Percentiles rank a stretch among this genome's conserved stretches.
These are phyloP conservation scores for Boletus barrowsii DNA, from an alignment of 768 basidiomycete genomes.

Conservation along the genomic window DNA sequence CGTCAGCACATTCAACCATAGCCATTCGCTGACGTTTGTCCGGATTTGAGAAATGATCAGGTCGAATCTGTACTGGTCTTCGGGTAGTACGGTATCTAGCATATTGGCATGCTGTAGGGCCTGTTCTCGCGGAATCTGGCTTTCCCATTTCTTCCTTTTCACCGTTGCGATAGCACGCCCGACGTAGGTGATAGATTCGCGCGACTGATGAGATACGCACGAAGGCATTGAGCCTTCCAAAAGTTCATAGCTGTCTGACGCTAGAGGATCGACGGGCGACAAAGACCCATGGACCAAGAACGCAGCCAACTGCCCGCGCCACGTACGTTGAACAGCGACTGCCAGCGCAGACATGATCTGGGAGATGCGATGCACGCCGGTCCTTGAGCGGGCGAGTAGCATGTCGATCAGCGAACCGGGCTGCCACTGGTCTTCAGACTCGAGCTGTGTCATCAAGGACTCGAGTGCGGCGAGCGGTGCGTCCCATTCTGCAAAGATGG, in stretches of 20 bases:
- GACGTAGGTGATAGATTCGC: slow-evolving; percentile 82
- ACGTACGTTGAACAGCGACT: slow-evolving; percentile 73
- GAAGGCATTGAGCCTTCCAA: slow-evolving; percentile 68
- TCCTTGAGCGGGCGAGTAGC: slow-evolving; percentile 65
- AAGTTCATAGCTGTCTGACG: slow-evolving; percentile 56
- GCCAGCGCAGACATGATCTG: slow-evolving; percentile 70
- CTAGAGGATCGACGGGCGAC: slow-evolving; percentile 58
- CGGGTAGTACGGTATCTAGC: slow-evolving; percentile 65
- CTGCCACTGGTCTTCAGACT: slow-evolving; percentile 48
- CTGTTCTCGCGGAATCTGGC: slow-evolving; percentile 67
- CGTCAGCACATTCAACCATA: slow-evolving; percentile 88
- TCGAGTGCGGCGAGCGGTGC: slow-evolving; percentile 75
- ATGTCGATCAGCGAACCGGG: slow-evolving; percentile 82
- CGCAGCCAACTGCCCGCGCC: slow-evolving; percentile 79
- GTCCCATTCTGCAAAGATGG: slow-evolving; percentile 86
- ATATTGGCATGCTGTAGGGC: slow-evolving; percentile 62
- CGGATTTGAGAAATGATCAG: slow-evolving; percentile 70
- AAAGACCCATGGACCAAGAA: slow-evolving; percentile 80
- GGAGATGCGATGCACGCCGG: slow-evolving; percentile 75
- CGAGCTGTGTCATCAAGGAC: slow-evolving; percentile 60
- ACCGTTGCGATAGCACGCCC: slow-evolving; percentile 86
- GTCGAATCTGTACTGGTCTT: slow-evolving; percentile 77
- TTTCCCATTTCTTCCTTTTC: slow-evolving; percentile 74
- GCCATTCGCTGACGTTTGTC: slow-evolving; percentile 86
- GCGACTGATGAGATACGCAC: slow-evolving; percentile 67